A percentile compares a stretch with the other conserved stretches of the same genome.
Conservation (phyloP, 768 basidiomycete genomes). For the Russula lepida region DNA sequence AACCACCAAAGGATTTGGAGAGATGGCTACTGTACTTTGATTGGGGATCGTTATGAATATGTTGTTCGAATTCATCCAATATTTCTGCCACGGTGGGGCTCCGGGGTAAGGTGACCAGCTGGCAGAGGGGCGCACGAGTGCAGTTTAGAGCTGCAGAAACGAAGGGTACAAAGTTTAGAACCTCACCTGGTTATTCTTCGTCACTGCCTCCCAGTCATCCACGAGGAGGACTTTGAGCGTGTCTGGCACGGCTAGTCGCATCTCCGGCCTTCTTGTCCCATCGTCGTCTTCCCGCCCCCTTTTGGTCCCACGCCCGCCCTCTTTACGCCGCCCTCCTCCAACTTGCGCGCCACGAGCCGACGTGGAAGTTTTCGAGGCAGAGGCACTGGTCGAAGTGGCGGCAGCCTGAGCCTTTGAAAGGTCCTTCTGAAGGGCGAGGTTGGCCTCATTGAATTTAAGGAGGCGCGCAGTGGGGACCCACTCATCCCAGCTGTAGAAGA, state of each 20-base stretch:
- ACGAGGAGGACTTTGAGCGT: constrained; percentile 82
- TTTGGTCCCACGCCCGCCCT: constrained; percentile 59
- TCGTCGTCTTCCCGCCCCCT: constrained; percentile 79
- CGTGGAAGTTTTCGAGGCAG: constrained; percentile 25
- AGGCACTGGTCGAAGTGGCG: constrained; percentile 30
- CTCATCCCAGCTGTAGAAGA: constrained; percentile 77
- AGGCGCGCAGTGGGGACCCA: constrained; percentile 82
- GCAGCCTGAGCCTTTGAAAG: constrained; percentile 44
- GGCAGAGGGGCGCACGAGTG: neutral
- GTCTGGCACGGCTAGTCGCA: constrained; percentile 87
- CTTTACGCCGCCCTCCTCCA: constrained; percentile 37
- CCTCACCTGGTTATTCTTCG: constrained; percentile 83
- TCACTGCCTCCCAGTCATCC: constrained; percentile 97
- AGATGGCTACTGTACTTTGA: constrained; percentile 31
- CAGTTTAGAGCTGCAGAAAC: neutral
- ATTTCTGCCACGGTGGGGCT: constrained; percentile 70
- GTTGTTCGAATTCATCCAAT: constrained; percentile 65
- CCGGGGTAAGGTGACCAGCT: constrained; percentile 83
- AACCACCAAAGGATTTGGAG: neutral
- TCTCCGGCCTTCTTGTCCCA: constrained; percentile 68
- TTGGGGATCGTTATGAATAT: constrained; percentile 43
- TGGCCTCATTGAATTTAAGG: constrained; percentile 77
- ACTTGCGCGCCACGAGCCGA: constrained; percentile 22
- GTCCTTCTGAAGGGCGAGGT: constrained; percentile 67
- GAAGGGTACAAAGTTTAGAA: neutral